Percentiles rank a stretch among this genome's conserved stretches.
phyloP scores from a whole-genome alignment of 192 early-diverging fungal species.

The Coemansia aciculifera region DNA sequence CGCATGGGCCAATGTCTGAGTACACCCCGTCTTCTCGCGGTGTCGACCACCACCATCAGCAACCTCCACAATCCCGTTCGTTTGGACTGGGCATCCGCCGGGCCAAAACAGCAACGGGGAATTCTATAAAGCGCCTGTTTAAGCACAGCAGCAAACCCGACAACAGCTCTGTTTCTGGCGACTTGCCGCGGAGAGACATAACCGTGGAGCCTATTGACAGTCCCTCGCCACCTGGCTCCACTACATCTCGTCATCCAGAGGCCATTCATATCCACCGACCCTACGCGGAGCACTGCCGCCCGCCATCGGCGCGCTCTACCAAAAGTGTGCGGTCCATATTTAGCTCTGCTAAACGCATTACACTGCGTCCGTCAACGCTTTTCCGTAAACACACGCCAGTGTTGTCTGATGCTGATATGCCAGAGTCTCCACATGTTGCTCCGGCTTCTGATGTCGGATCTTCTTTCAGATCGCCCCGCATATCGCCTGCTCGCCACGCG shows the following conservation, averaged over 20 bases:
- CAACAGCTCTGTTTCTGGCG: neutral
- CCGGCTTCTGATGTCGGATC: neutral
- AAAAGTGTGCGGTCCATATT: conserved; percentile 45
- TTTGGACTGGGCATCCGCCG: conserved; percentile 21
- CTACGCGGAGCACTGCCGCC: conserved; percentile 12
- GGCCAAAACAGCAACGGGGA: conserved; percentile 26
- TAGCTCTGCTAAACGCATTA: conserved; percentile 38
- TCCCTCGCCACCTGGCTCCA: conserved; percentile 10
- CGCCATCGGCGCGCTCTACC: conserved; percentile 33
- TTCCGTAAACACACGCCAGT: conserved; percentile 14
- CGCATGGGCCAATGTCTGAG: conserved; percentile 6
- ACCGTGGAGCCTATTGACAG: conserved; percentile 9
- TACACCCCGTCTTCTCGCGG: neutral
- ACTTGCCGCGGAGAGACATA: neutral
- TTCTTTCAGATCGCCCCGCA: neutral
- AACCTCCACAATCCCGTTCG: neutral
- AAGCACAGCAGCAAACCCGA: conserved; percentile 16
- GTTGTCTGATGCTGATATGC: neutral
- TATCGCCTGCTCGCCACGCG: neutral
- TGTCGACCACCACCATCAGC: neutral
- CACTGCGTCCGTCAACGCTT: conserved; percentile 34
- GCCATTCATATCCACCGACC: neutral
- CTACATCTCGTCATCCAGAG: conserved; percentile 3
- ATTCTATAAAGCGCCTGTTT: conserved; percentile 39
- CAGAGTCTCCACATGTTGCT: neutral